Evolutionary conservation across 129 eudicot genomes (phyloP).

Genomic region (Logfia minima): DNA sequence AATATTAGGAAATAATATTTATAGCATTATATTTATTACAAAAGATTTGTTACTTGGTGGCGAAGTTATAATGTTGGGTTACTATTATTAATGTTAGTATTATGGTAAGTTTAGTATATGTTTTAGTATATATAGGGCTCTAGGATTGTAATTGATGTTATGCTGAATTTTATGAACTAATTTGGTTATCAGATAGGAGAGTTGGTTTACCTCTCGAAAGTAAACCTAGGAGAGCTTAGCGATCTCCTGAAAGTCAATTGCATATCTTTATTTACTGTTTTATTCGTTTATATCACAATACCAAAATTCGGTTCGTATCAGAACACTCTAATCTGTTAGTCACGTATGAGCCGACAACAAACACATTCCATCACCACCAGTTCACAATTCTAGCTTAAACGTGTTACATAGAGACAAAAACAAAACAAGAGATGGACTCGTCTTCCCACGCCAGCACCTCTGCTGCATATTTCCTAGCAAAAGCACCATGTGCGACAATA

Average conservation of each 20-base stretch:
- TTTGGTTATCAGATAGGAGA: too few relatives aligned
- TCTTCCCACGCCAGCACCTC: not conserved
- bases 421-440: not conserved
- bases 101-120: too few relatives aligned
- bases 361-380: not conserved
- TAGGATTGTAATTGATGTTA: too few relatives aligned
- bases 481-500: not conserved
- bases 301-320: not conserved
- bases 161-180: too few relatives aligned
- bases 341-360: not conserved
- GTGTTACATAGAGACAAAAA: not conserved
- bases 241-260: not conserved
- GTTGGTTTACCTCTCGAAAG: too few relatives aligned
- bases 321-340: not conserved
- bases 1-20: too few relatives aligned
- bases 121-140: too few relatives aligned
- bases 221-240: too few relatives aligned
- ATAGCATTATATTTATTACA: too few relatives aligned
- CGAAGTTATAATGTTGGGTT: too few relatives aligned
- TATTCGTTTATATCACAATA: not conserved
- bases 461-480: not conserved
- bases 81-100: too few relatives aligned
- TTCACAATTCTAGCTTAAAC: not conserved
- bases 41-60: too few relatives aligned
- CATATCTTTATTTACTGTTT: not conserved